These are phyloP conservation scores for Chlorociboria aeruginascens DNA, from an alignment of 495 filamentous ascomycete genomes.

Conservation along the genomic window DNA sequence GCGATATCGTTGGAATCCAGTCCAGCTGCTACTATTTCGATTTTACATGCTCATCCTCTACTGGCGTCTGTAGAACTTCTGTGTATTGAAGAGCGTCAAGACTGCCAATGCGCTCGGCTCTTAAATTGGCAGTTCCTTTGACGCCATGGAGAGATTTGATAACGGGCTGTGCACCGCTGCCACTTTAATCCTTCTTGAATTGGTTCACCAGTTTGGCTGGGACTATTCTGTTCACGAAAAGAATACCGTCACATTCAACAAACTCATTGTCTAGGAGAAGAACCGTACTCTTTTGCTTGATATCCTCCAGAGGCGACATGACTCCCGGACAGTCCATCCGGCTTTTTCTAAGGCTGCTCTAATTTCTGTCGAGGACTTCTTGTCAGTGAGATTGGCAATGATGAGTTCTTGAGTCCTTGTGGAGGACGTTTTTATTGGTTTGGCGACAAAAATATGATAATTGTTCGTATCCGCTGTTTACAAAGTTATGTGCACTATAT, in stretches of 20 bases:
- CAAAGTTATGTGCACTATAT: neutral
- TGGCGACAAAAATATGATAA: too few species aligned
- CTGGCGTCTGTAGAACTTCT: neutral
- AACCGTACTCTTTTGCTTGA: neutral
- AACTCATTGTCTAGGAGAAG: conserved; percentile 22
- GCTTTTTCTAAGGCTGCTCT: too few species aligned
- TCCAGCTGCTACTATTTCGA: conserved; percentile 25
- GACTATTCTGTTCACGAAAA: conserved; percentile 19
- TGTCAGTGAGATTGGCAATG: too few species aligned
- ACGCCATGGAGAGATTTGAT: neutral
- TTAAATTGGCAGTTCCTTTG: conserved; percentile 3
- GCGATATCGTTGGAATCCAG: conserved; percentile 24
- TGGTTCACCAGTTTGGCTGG: conserved; percentile 11
- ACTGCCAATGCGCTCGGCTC: conserved; percentile 15
- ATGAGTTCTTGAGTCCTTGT: too few species aligned
- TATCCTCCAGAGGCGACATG: too few species aligned
- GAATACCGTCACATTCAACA: conserved; percentile 21
- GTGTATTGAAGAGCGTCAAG: conserved; percentile 3
- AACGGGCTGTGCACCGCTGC: neutral
- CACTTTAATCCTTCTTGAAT: conserved; percentile 6
- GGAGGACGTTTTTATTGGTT: too few species aligned
- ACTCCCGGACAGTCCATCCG: too few species aligned
- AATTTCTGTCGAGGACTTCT: too few species aligned
- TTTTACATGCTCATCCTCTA: conserved; percentile 24
- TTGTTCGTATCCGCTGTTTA: neutral